Evolutionary conservation across 2,329 filamentous ascomycete genomes (phyloP).

Genomic region (Arthrobotrys megalospora): DNA sequence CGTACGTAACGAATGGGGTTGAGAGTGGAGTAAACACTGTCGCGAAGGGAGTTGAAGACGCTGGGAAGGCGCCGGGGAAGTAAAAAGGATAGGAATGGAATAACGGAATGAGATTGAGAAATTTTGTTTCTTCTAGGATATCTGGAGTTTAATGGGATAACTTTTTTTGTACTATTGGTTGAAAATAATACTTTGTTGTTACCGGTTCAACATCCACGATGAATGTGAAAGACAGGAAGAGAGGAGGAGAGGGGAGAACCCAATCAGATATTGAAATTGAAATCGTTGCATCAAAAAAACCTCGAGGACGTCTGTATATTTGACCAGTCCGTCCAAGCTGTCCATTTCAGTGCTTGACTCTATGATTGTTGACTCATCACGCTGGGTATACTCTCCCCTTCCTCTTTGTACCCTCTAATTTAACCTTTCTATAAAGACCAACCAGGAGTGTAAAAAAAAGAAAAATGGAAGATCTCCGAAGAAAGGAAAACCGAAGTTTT

Average conservation of each 20-base stretch:
- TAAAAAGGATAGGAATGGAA: constrained; percentile 2
- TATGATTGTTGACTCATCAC: constrained; percentile 92
- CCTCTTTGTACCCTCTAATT: constrained; percentile 1
- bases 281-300: constrained; percentile 60
- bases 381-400: constrained; percentile 65
- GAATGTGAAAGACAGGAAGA: background rate
- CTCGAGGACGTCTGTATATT: constrained; percentile 58
- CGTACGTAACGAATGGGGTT: constrained; percentile 43
- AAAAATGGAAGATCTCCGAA: constrained; percentile 65
- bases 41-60: constrained; percentile 43
- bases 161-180: background rate
- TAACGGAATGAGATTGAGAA: background rate
- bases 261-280: constrained; percentile 54
- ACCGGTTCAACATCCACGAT: background rate
- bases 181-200: background rate
- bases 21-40: constrained; percentile 38
- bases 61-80: constrained; percentile 52
- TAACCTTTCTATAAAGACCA: constrained; percentile 67
- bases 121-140: background rate
- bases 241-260: constrained; percentile 5
- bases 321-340: constrained; percentile 55
- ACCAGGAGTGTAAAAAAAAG: constrained; percentile 64
- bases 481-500: constrained; percentile 75
- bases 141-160: constrained; percentile 7
- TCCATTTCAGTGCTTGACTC: constrained; percentile 94